These are phyloP conservation scores for Cotoneaster glaucophyllus DNA, from an alignment of 306 rosid species.

Conservation along the genomic window DNA sequence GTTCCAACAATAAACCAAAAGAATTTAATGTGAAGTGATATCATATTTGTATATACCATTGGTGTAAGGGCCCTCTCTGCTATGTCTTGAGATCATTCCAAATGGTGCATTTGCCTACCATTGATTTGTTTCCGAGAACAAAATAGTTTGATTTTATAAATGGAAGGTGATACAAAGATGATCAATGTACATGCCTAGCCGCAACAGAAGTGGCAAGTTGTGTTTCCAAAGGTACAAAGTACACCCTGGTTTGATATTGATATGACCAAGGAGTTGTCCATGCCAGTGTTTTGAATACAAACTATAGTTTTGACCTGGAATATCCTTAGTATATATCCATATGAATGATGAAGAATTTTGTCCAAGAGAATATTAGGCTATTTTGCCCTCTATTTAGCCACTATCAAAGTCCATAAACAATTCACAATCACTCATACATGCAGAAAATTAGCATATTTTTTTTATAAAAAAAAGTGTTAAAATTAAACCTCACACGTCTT, in stretches of 20 bases:
- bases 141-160: neutral
- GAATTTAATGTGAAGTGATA: neutral
- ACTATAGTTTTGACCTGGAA: slow-evolving; percentile 14
- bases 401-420: no score
- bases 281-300: neutral
- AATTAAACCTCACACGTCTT: no score
- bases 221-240: neutral
- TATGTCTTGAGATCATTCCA: neutral
- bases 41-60: neutral
- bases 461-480: no score
- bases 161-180: neutral
- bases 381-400: no score
- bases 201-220: neutral
- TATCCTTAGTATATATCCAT: slow-evolving; percentile 23
- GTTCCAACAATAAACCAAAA: no score
- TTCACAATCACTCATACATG: no score
- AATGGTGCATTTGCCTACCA: neutral
- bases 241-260: neutral
- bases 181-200: neutral
- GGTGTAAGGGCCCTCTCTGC: neutral
- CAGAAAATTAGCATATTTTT: no score
- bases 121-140: neutral
- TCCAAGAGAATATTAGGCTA: neutral
- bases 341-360: neutral
- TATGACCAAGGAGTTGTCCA: slow-evolving; percentile 1